phyloP scores from a whole-genome alignment of 2,329 filamentous ascomycete genomes.

The Ophiosphaerella narmari region DNA sequence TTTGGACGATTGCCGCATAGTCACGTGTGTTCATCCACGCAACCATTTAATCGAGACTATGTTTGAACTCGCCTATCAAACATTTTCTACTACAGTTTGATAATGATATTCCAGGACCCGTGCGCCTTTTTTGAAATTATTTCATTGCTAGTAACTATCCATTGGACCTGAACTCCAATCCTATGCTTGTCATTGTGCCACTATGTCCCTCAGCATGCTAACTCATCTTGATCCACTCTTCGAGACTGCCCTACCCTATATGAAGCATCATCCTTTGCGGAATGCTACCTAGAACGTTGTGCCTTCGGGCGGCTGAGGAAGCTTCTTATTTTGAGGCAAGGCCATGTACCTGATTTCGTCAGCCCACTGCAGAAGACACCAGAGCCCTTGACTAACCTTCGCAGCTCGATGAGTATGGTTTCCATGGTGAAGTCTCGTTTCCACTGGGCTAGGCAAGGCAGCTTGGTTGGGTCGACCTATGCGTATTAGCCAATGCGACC shows the following conservation, averaged over 20 bases:
- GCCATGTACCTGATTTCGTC: slow-evolving; percentile 78
- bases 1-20: slow-evolving; percentile 17
- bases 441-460: slow-evolving; percentile 88
- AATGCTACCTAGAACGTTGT: slow-evolving; percentile 57
- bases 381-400: slow-evolving; percentile 59
- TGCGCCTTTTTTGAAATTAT: background rate
- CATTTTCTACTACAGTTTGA: background rate
- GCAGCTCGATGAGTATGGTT: slow-evolving; percentile 83
- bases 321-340: slow-evolving; percentile 87
- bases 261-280: background rate
- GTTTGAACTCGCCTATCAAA: too few relatives aligned
- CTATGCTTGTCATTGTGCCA: slow-evolving; percentile 28
- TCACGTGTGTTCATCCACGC: slow-evolving; percentile 25
- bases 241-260: background rate
- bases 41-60: background rate
- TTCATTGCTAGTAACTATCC: slow-evolving; percentile 18
- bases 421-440: slow-evolving; percentile 95
- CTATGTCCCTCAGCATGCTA: slow-evolving; percentile 1
- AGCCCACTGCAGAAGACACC: slow-evolving; percentile 4
- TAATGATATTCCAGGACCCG: slow-evolving; percentile 4
- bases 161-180: slow-evolving; percentile 34
- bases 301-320: slow-evolving; percentile 90
- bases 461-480: slow-evolving; percentile 79
- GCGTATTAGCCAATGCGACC: slow-evolving; percentile 7
- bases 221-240: background rate